Evolutionary conservation across 306 rosid genomes (phyloP).

Genomic region (Prunus padus): DNA sequence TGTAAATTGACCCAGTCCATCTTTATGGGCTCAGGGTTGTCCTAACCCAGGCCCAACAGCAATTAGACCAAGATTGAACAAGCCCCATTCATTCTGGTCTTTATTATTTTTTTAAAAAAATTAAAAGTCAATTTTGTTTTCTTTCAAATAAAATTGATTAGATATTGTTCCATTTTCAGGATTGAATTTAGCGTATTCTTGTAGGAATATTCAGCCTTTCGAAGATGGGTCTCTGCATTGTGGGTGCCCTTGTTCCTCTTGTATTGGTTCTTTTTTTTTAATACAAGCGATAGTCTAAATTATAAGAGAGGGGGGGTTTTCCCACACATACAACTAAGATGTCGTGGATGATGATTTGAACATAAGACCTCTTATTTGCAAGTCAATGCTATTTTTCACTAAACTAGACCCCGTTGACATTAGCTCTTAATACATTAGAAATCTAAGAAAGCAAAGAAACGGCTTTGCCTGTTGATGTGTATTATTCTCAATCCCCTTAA

Average conservation of each 20-base stretch:
- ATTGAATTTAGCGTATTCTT: conserved; percentile 13
- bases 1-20: too few species aligned
- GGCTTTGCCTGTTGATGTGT: conserved; percentile 58
- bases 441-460: conserved; percentile 51
- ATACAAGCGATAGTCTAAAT: too few species aligned
- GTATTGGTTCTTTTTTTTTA: conserved; percentile 33
- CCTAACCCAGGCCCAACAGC: too few species aligned
- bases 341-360: too few species aligned
- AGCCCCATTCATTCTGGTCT: too few species aligned
- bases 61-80: too few species aligned
- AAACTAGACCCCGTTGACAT: too few species aligned
- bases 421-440: conserved; percentile 16
- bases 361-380: too few species aligned
- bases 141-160: background rate
- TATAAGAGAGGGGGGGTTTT: fast-evolving
- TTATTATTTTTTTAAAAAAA: background rate
- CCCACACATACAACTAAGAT: too few species aligned
- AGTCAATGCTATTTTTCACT: too few species aligned
- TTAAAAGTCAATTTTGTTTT: background rate
- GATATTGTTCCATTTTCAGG: conserved; percentile 25
- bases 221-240: conserved; percentile 58
- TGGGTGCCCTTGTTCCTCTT: conserved; percentile 64
- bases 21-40: too few species aligned
- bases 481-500: too few species aligned
- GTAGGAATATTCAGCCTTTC: background rate